Evolutionary conservation across 345 rosid genomes (phyloP).

Genomic region (Bruguiera sexangula): DNA sequence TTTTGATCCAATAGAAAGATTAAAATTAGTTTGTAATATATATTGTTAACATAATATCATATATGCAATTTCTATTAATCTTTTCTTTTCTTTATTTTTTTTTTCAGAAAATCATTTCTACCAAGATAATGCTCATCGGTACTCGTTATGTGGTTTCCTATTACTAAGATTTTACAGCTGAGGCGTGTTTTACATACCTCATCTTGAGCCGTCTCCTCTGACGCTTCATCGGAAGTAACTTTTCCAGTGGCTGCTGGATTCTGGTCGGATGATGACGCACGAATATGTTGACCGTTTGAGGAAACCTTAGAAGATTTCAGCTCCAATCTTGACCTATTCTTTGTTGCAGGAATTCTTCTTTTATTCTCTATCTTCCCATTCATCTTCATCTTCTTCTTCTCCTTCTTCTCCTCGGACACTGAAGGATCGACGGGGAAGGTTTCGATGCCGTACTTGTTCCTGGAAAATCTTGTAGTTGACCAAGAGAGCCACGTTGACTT

Average conservation of each 20-base stretch:
- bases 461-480: constrained; percentile 20
- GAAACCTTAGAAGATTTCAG: neutral
- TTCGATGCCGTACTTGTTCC: constrained; percentile 36
- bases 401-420: constrained; percentile 15
- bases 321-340: neutral
- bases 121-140: too few relatives aligned
- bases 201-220: too few relatives aligned
- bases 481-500: constrained; percentile 18
- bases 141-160: too few relatives aligned
- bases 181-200: too few relatives aligned
- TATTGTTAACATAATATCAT: too few relatives aligned
- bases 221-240: too few relatives aligned
- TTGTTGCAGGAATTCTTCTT: neutral
- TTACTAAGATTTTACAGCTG: too few relatives aligned
- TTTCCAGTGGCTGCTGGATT: neutral
- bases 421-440: constrained; percentile 41
- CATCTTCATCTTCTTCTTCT: constrained; percentile 3
- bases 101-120: too few relatives aligned
- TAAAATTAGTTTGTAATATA: too few relatives aligned
- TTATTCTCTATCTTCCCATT: neutral
- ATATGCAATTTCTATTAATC: too few relatives aligned
- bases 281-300: neutral
- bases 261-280: neutral
- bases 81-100: too few relatives aligned
- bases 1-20: too few relatives aligned